A percentile compares a stretch with the other conserved stretches of the same genome.
These are phyloP conservation scores for Raphanus raphanistrum DNA, from an alignment of 345 rosid species.

Conservation along the genomic window DNA sequence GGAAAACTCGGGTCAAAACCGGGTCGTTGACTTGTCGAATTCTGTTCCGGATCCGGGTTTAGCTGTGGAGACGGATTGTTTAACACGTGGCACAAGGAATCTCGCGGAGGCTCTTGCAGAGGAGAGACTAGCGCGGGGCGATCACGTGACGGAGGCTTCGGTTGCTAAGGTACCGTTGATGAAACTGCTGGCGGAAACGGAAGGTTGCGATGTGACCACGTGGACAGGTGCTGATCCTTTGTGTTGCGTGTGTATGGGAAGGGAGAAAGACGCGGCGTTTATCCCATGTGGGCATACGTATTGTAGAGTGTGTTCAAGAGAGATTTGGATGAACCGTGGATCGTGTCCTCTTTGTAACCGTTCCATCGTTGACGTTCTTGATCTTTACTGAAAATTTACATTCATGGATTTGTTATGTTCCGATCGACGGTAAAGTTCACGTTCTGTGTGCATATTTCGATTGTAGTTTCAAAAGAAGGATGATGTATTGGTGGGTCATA, in stretches of 20 bases:
- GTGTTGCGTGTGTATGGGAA: constrained; percentile 98
- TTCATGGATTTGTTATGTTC: background rate
- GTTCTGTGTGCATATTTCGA: constrained; percentile 21
- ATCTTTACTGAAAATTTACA: constrained; percentile 49
- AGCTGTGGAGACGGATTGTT: constrained; percentile 24
- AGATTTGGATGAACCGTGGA: constrained; percentile 61
- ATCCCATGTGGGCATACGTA: constrained; percentile 90
- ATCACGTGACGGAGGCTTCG: constrained; percentile 1
- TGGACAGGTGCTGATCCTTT: constrained; percentile 44
- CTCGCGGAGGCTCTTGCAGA: constrained; percentile 79
- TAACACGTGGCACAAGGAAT: constrained; percentile 49
- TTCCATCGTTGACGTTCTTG: constrained; percentile 67
- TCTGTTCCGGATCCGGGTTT: background rate
- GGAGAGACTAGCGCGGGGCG: constrained; percentile 60
- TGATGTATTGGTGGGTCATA: constrained; percentile 9
- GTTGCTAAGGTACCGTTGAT: constrained; percentile 56
- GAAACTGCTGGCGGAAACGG: constrained; percentile 48
- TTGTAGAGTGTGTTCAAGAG: constrained; percentile 78
- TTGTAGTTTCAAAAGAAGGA: background rate
- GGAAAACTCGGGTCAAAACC: constrained; percentile 17
- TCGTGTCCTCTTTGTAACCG: constrained; percentile 81
- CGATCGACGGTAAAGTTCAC: constrained; percentile 11
- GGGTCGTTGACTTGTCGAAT: constrained; percentile 9
- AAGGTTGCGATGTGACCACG: constrained; percentile 30
- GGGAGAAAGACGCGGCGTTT: constrained; percentile 86